Conservation (phyloP, 805 yeast genomes). For the Hanseniaspora clermontiae region DNA sequence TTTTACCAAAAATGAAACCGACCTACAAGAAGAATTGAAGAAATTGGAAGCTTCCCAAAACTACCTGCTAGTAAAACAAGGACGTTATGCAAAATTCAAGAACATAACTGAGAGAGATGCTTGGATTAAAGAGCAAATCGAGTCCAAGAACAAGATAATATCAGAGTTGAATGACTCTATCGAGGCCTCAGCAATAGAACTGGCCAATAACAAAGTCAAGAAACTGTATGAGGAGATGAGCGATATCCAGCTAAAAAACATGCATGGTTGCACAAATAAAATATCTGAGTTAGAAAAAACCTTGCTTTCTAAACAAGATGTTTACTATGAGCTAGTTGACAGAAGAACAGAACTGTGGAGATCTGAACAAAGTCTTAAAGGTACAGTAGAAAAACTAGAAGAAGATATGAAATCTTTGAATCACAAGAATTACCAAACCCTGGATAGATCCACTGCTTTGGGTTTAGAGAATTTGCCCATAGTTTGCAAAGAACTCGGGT, state of each 20-base stretch:
- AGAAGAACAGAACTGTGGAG: constrained; percentile 67
- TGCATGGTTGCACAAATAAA: constrained; percentile 31
- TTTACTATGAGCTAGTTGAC: constrained; percentile 41
- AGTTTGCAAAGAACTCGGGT: constrained; percentile 46
- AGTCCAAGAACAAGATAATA: constrained; percentile 24
- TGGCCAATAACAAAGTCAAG: constrained; percentile 12
- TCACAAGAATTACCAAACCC: constrained; percentile 52
- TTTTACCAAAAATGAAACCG: constrained; percentile 32
- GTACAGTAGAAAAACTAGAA: constrained; percentile 42
- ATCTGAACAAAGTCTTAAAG: constrained; percentile 52
- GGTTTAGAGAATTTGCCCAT: constrained; percentile 60
- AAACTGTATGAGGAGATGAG: constrained; percentile 5
- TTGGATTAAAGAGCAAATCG: constrained; percentile 51
- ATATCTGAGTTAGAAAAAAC: constrained; percentile 25
- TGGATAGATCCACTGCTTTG: constrained; percentile 55
- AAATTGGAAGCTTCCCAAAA: constrained; percentile 43
- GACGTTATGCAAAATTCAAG: constrained; percentile 49
- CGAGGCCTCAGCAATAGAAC: constrained; percentile 20
- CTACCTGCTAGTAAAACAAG: constrained; percentile 54
- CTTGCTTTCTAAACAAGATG: constrained; percentile 31
- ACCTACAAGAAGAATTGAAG: constrained; percentile 30
- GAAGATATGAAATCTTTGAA: constrained; percentile 47
- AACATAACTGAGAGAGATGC: constrained; percentile 46
- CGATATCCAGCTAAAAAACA: constrained; percentile 25
- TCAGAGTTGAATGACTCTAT: constrained; percentile 22